These are phyloP conservation scores for Sporothrix protearum DNA, from an alignment of 2,329 filamentous ascomycete genomes.

Conservation along the genomic window DNA sequence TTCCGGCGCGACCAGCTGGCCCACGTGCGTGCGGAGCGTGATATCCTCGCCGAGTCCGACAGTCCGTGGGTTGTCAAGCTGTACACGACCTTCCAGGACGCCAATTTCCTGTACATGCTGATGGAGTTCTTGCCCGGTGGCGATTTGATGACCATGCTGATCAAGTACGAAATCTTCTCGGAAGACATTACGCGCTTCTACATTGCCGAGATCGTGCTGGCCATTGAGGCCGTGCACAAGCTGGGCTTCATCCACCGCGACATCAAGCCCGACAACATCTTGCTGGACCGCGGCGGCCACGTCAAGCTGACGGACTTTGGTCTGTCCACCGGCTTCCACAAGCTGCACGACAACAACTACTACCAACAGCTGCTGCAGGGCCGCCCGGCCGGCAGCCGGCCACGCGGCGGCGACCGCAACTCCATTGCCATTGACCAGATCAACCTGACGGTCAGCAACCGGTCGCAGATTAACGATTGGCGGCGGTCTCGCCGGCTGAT, in stretches of 20 bases:
- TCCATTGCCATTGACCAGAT: conserved; percentile 97
- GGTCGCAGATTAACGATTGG: conserved; percentile 98
- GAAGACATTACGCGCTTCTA: conserved; percentile 99
- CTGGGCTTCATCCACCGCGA: conserved; percentile 98
- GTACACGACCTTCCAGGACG: conserved; percentile 96
- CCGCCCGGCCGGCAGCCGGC: conserved; percentile 60
- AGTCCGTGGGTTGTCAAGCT: conserved; percentile 99
- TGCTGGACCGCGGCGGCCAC: conserved; percentile 90
- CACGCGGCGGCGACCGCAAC: conserved; percentile 68
- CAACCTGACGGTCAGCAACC: conserved; percentile 95
- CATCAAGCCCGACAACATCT: conserved; percentile 98
- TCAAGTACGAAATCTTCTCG: conserved; percentile 99
- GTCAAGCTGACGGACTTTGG: conserved; percentile 99
- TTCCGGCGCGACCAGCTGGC: conserved; percentile 98
- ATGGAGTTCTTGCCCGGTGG: conserved; percentile 99
- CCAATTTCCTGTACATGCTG: conserved; percentile 94
- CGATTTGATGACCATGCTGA: conserved; percentile 99
- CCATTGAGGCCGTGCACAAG: conserved; percentile 98
- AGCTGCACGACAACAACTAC: conserved; percentile 95
- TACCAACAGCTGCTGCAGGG: conserved; percentile 94
- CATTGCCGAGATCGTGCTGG: conserved; percentile 95
- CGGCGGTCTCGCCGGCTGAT: conserved; percentile 90
- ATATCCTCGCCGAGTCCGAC: conserved; percentile 98
- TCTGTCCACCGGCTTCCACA: conserved; percentile 95
- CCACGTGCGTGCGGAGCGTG: conserved; percentile 94